Evolutionary conservation across 1,284 basidiomycete genomes (phyloP).

Genomic region (Tylopilus orsonianus): DNA sequence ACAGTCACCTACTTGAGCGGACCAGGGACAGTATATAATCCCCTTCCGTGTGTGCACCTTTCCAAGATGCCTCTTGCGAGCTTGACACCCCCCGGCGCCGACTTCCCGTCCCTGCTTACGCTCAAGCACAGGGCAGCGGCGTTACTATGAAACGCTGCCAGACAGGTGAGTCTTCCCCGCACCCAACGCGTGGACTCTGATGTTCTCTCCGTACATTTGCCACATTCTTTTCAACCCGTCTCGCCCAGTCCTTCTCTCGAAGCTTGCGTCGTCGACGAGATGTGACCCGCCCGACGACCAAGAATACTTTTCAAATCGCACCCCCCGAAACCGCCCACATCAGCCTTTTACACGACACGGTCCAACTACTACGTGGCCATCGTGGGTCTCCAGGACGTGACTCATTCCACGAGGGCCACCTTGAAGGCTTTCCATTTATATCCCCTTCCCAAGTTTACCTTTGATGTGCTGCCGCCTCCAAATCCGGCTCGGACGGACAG

Average conservation of each 20-base stretch:
- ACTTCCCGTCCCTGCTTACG: conserved; percentile 1
- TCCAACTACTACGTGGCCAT: conserved; percentile 77
- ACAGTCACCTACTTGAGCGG: conserved; percentile 70
- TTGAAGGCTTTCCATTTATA: conserved; percentile 71
- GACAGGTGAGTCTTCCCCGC: no score
- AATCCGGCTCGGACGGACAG: conserved; percentile 69
- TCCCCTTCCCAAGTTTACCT: conserved; percentile 73
- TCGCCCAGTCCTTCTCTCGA: conserved; percentile 20
- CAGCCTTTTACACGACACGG: conserved; percentile 88
- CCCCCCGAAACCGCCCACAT: conserved; percentile 48
- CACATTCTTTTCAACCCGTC: conserved; percentile 6
- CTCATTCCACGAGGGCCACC: conserved; percentile 55
- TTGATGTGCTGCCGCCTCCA: conserved; percentile 57
- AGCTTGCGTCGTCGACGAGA: neutral
- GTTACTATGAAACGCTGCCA: no score
- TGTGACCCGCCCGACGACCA: conserved; percentile 7
- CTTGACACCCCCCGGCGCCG: conserved; percentile 21
- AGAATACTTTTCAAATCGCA: conserved; percentile 8
- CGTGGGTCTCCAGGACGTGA: conserved; percentile 64
- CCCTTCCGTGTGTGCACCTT: conserved; percentile 59
- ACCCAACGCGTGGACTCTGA: no score
- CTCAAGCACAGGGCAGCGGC: conserved; percentile 46
- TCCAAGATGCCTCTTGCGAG: conserved; percentile 64
- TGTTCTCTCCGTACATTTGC: conserved; percentile 7
- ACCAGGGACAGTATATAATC: conserved; percentile 63